Evolutionary conservation across 805 yeast genomes (phyloP), one percentile per base, ranked within the genome.

Genomic region (Monosporozyma solicola): DNA sequence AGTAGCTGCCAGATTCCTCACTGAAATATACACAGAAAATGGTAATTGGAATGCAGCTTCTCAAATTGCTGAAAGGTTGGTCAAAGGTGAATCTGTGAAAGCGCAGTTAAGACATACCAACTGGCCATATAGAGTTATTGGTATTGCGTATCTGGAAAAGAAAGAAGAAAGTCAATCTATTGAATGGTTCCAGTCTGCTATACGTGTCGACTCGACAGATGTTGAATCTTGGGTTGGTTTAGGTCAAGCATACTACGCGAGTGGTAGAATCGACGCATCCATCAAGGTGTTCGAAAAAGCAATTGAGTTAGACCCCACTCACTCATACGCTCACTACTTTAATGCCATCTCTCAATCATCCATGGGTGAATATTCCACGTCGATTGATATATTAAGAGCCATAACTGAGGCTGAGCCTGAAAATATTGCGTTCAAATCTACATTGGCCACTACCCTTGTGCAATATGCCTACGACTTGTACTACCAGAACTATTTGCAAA

Each of bases 71-170:
- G 72, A 76, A 53, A 72, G 87, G 51, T 77, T 89, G 3, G 74
- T 90, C 5, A 75, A 78, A 4, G 77, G 88, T 1, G 92, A 84
- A 53, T 73, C 75, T 48, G 79, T 87, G 0, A 75, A 78, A 48
- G 74, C 82, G 53, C 68, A 70, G 16, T 61, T 85, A 27, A 68
- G 74, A 22, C 66, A 65, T 1, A 63, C 71, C 1, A 76, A 85
- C 2, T 94, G 99, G 99, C 97, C 97, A 0, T 88, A 83, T 64
- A 72, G 97, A 59, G 87, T 88, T 3, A 71, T 94, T 46, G 99
- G 97, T 0, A 81, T 90, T 59, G 79, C 87, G 2, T 75, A 84
- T 4, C 70, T 94, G 54, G 90, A 87, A 62, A 72, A 67, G 29
- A 88, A 83, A 59, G 83, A 85, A 58, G 87, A 82, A 57, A 81